These are phyloP conservation scores for Lichtheimia ornata DNA, from an alignment of 371 early-diverging fungal species.

Conservation along the genomic window DNA sequence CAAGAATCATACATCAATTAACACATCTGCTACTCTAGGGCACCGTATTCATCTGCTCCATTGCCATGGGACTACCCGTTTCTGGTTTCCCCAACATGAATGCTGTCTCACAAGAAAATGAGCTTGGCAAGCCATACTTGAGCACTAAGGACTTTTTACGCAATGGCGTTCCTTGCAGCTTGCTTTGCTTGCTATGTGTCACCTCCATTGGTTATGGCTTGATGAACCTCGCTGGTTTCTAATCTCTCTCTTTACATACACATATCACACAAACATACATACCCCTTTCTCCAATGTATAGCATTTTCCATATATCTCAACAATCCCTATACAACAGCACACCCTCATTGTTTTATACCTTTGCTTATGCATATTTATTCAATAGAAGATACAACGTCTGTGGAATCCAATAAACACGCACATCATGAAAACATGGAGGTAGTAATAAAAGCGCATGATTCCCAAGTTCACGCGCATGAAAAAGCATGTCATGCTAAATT, in stretches of 20 bases:
- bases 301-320: too few species aligned
- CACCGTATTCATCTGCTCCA: conserved; percentile 75
- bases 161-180: conserved; percentile 63
- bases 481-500: too few species aligned
- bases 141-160: conserved; percentile 70
- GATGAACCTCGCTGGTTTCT: conserved; percentile 55
- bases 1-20: background rate
- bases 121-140: conserved; percentile 74
- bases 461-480: too few species aligned
- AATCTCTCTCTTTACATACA: conserved; percentile 1
- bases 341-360: too few species aligned
- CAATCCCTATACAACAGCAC: too few species aligned
- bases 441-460: too few species aligned
- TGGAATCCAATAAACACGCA: too few species aligned
- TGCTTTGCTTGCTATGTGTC: conserved; percentile 61
- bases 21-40: conserved; percentile 30
- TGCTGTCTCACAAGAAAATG: conserved; percentile 78
- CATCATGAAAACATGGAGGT: too few species aligned
- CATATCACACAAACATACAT: too few species aligned
- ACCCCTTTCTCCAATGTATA: too few species aligned
- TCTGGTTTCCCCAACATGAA: conserved; percentile 86
- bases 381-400: too few species aligned
- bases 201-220: conserved; percentile 61
- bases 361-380: too few species aligned
- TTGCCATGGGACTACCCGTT: conserved; percentile 85